phyloP scores from a whole-genome alignment of 352 stramenopile genomes.

The Globisporangium nagaii region DNA sequence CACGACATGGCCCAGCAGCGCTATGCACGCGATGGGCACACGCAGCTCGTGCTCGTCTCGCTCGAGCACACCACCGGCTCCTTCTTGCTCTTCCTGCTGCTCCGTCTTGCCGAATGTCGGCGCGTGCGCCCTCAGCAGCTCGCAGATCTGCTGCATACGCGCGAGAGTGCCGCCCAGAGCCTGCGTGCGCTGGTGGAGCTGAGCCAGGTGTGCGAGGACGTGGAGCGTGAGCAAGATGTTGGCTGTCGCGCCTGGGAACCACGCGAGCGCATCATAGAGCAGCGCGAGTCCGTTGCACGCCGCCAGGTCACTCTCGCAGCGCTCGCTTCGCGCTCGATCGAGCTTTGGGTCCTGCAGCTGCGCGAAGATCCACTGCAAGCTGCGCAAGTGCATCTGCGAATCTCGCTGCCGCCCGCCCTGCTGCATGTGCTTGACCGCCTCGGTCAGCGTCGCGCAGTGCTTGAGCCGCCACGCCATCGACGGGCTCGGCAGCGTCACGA shows the following conservation, averaged over 20 bases:
- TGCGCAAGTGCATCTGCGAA: constrained; percentile 20
- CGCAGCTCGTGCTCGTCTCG: constrained; percentile 10
- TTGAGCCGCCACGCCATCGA: constrained; percentile 53
- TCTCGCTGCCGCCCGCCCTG: constrained; percentile 16
- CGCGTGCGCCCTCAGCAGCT: constrained; percentile 15
- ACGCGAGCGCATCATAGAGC: constrained; percentile 20
- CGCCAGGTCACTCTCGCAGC: constrained; percentile 27
- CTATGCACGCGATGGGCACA: constrained; percentile 8
- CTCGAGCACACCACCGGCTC: neutral
- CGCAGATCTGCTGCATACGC: constrained; percentile 23
- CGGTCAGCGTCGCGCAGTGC: constrained; percentile 38
- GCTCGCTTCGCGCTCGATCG: constrained; percentile 17
- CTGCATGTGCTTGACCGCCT: constrained; percentile 37
- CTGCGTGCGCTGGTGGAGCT: constrained; percentile 20
- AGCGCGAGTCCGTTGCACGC: constrained; percentile 19
- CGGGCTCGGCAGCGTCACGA: constrained; percentile 42
- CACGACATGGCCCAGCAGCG: constrained; percentile 18
- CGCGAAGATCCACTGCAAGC: constrained; percentile 48
- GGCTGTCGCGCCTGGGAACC: constrained; percentile 13
- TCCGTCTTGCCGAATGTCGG: constrained; percentile 1
- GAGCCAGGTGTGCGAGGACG: constrained; percentile 23
- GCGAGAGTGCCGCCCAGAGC: constrained; percentile 14
- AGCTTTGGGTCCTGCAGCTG: constrained; percentile 27
- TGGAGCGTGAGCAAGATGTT: constrained; percentile 23
- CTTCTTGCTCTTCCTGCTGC: constrained; percentile 8